Evolutionary conservation across 805 yeast genomes (phyloP).

Genomic region (Candida nemodendra): DNA sequence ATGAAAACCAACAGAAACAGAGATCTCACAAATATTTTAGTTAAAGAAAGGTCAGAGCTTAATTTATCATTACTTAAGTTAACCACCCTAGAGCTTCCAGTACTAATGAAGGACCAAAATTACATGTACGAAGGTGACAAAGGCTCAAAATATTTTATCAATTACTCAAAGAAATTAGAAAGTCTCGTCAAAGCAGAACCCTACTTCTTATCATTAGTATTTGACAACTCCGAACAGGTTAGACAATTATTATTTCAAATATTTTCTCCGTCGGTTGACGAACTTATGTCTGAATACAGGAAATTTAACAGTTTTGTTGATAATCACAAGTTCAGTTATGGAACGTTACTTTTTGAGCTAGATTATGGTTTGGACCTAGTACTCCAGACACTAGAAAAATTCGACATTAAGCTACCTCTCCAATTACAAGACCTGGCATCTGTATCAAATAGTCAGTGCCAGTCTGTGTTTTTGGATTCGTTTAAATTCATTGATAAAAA

Average conservation of each 20-base stretch:
- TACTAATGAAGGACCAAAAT: conserved; percentile 28
- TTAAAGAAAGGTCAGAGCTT: conserved; percentile 41
- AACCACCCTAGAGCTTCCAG: conserved; percentile 39
- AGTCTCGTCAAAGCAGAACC: conserved; percentile 20
- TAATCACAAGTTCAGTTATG: conserved; percentile 44
- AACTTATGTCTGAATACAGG: conserved; percentile 38
- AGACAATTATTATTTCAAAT: conserved; percentile 57
- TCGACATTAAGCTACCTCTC: conserved; percentile 17
- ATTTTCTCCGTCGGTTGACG: conserved; percentile 45
- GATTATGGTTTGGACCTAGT: conserved; percentile 18
- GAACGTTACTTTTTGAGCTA: conserved; percentile 56
- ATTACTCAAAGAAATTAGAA: conserved; percentile 16
- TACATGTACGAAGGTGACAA: conserved; percentile 30
- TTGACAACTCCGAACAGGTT: conserved; percentile 39
- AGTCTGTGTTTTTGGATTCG: conserved; percentile 51
- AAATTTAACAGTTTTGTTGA: conserved; percentile 40
- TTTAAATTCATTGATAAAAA: conserved; percentile 54
- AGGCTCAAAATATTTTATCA: conserved; percentile 14
- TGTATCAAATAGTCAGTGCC: conserved; percentile 15
- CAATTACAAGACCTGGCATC: conserved; percentile 10
- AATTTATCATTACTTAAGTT: conserved; percentile 44
- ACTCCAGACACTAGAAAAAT: conserved; percentile 13
- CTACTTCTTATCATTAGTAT: conserved; percentile 15
- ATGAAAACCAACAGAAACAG: conserved; percentile 35
- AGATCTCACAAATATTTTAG: conserved; percentile 35